These are phyloP conservation scores for Hansfordia pulvinata DNA, from an alignment of 2,329 filamentous ascomycete species.

Conservation along the genomic window DNA sequence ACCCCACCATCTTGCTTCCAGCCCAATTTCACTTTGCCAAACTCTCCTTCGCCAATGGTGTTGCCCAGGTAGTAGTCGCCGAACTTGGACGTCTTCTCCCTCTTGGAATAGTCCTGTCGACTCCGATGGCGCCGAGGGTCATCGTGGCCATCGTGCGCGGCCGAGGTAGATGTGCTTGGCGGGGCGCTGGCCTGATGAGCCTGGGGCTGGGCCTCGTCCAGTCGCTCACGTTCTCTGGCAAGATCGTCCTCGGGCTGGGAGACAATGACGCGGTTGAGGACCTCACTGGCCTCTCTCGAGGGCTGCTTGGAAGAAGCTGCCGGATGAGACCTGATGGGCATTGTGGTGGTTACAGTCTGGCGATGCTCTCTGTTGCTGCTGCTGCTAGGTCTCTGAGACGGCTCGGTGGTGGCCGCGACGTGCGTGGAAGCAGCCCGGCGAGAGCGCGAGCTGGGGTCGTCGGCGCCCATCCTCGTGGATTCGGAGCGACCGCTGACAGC, in stretches of 20 bases:
- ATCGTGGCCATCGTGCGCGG: constrained; percentile 26
- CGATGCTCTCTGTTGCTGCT: constrained; percentile 25
- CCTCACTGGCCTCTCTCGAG: constrained; percentile 64
- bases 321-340: constrained; percentile 30
- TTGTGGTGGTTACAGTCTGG: constrained; percentile 17
- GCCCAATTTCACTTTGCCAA: constrained; percentile 95
- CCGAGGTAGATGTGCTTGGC: too few species aligned
- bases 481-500: constrained; percentile 19
- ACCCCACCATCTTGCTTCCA: constrained; percentile 95
- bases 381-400: too few species aligned
- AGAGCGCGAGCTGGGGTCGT: constrained; percentile 22
- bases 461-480: constrained; percentile 16
- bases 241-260: constrained; percentile 64
- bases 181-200: too few species aligned
- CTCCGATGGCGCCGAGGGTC: constrained; percentile 38
- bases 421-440: constrained; percentile 21
- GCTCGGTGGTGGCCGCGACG: too few species aligned
- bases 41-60: constrained; percentile 93
- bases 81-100: constrained; percentile 73
- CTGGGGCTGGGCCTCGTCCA: constrained; percentile 43
- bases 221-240: constrained; percentile 56
- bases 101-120: constrained; percentile 44
- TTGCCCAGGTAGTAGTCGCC: constrained; percentile 93
- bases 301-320: constrained; percentile 43
- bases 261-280: constrained; percentile 64